Evolutionary conservation across 805 yeast species (phyloP), one percentile per base, ranked within the genome.

Genomic region (Cyberlindnera maritima): DNA sequence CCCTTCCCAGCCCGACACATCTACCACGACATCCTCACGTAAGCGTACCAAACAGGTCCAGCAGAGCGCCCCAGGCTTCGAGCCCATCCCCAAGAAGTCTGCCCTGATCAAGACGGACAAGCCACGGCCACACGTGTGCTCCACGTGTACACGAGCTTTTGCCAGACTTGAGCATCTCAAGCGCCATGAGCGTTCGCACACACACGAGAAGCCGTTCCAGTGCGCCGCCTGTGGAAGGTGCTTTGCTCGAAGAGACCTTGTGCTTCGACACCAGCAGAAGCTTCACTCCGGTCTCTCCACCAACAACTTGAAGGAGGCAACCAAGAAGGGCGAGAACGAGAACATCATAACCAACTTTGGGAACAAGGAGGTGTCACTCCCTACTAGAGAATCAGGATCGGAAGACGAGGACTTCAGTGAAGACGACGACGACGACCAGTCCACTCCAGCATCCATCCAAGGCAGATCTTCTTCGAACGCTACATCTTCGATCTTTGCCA

Each of bases 141-240:
- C 85, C 2, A 85, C 88, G 4, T 94, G 99, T 64, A 88, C 97
- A 1, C 75, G 99, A 50, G 96, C 96, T 2, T 94, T 94, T 76
- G 99, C 97, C 2, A 77, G 99, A 45, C 74, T 88, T 41, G 99
- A 92, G 66, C 99, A 92, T 67, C 74, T 94, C 60, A 90, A 88
- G 65, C 81, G 99, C 48, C 99, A 92, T 62, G 95, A 90, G 58
- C 72, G 97, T 35, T 84, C 95, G 0, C 99, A 92, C 64, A 92
- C 99, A 10, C 88, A 91, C 64, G 97, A 91, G 66, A 90, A 90
- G 63, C 98, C 98, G 1, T 92, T 85, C 69, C 94, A 88, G 62
- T 92, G 99, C 68, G 95, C 96, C 2, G 91, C 91, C 9, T 92
- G 98, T 67, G 97, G 96, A 29, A 80, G 98, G 41, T 87, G 96